phyloP scores from a whole-genome alignment of 805 yeast genomes.

The Babjeviella inositovora region DNA sequence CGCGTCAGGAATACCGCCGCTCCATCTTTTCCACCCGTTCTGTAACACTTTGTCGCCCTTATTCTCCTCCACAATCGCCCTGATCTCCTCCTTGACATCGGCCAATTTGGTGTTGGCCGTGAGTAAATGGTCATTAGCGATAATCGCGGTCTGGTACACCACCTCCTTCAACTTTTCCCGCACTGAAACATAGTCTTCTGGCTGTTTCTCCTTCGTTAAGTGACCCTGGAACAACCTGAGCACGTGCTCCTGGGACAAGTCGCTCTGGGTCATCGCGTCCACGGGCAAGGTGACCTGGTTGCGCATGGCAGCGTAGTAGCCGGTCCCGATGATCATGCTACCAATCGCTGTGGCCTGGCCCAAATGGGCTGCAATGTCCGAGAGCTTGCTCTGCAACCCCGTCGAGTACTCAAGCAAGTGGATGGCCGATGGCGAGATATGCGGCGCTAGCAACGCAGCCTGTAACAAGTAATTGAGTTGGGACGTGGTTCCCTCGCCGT shows the following conservation, averaged over 20 bases:
- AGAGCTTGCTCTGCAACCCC: slow-evolving; percentile 21
- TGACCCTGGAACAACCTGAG: slow-evolving; percentile 30
- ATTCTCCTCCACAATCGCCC: slow-evolving; percentile 8
- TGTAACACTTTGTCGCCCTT: slow-evolving; percentile 10
- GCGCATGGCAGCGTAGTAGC: slow-evolving; percentile 34
- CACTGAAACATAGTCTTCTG: slow-evolving; percentile 9
- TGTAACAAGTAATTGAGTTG: slow-evolving; percentile 58
- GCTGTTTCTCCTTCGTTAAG: slow-evolving; percentile 8
- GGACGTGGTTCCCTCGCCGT: slow-evolving; percentile 69
- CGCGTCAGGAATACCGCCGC: slow-evolving; percentile 39
- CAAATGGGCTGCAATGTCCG: slow-evolving; percentile 60
- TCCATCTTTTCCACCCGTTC: slow-evolving; percentile 18
- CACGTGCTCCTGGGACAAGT: slow-evolving; percentile 48
- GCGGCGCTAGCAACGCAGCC: slow-evolving; percentile 37
- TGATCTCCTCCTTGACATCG: slow-evolving; percentile 18
- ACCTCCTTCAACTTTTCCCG: slow-evolving; percentile 32
- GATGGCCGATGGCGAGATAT: slow-evolving; percentile 38
- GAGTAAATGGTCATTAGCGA: slow-evolving; percentile 68
- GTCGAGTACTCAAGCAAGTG: slow-evolving; percentile 28
- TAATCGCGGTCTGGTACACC: slow-evolving; percentile 52
- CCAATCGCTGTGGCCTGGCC: slow-evolving; percentile 74
- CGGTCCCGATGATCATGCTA: slow-evolving; percentile 40
- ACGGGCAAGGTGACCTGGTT: slow-evolving; percentile 45
- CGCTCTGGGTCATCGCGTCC: slow-evolving; percentile 34
- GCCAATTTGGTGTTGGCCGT: slow-evolving; percentile 44